Percentiles rank a stretch among this genome's conserved stretches.
phyloP scores from a whole-genome alignment of 1,284 basidiomycete genomes.

The Boletus smithii region DNA sequence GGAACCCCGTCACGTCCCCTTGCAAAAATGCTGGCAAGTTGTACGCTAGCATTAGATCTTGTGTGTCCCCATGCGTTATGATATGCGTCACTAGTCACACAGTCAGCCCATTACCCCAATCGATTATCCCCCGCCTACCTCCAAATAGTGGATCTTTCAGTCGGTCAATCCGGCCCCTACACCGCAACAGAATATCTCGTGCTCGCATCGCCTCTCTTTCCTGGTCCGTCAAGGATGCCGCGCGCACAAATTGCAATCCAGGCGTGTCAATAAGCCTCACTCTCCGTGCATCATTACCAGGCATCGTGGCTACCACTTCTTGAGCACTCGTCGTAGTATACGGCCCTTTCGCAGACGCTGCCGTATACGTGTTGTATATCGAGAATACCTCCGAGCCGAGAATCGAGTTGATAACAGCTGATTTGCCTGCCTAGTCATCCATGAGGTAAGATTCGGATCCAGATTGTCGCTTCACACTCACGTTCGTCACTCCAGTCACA shows the following conservation, averaged over 20 bases:
- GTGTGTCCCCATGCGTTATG: slow-evolving; percentile 66
- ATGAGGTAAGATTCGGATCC: slow-evolving; percentile 10
- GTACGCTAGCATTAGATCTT: slow-evolving; percentile 89
- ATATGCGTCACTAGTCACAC: slow-evolving; percentile 62
- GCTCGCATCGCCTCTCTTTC: slow-evolving; percentile 45
- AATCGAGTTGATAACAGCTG: slow-evolving; percentile 77
- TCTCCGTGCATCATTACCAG: slow-evolving; percentile 35
- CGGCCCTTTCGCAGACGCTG: slow-evolving; percentile 50
- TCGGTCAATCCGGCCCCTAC: slow-evolving; percentile 83
- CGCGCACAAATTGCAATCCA: slow-evolving; percentile 63
- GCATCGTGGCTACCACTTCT: slow-evolving; percentile 51
- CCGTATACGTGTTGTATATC: slow-evolving; percentile 59
- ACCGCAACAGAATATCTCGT: slow-evolving; percentile 73
- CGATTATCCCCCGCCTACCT: slow-evolving; percentile 42
- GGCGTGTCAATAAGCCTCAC: slow-evolving; percentile 81
- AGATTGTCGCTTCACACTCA: slow-evolving; percentile 35
- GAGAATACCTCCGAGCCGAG: slow-evolving; percentile 50
- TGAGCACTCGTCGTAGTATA: slow-evolving; percentile 71
- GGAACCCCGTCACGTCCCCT: slow-evolving; percentile 72
- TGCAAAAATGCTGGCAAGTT: slow-evolving; percentile 81
- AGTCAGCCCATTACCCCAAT: slow-evolving; percentile 13
- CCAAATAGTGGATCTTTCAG: slow-evolving; percentile 82
- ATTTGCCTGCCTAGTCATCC: slow-evolving; percentile 66
- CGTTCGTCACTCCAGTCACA: slow-evolving; percentile 75
- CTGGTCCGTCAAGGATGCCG: slow-evolving; percentile 41